Evolutionary conservation across 2,329 filamentous ascomycete genomes (phyloP).

Genomic region (Thyridium curvatum): DNA sequence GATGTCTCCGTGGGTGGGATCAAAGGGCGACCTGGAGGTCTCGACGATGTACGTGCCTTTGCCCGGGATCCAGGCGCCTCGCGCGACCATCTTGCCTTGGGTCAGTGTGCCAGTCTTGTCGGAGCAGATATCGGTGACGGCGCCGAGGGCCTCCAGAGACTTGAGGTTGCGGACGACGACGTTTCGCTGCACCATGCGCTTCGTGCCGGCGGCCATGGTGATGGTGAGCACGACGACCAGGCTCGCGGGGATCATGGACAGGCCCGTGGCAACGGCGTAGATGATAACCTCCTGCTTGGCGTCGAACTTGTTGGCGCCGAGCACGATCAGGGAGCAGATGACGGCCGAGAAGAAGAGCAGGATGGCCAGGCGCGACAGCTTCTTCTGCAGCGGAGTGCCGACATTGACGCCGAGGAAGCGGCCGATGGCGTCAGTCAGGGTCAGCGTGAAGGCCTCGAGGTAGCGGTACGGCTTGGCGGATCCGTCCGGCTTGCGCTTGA

Average conservation of each 20-base stretch:
- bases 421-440: constrained; percentile 48
- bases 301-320: constrained; percentile 50
- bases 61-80: constrained; percentile 51
- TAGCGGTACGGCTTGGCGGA: constrained; percentile 42
- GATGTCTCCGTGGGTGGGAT: constrained; percentile 26
- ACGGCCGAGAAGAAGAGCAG: constrained; percentile 58
- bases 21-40: constrained; percentile 47
- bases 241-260: constrained; percentile 57
- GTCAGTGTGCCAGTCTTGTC: constrained; percentile 62
- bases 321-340: constrained; percentile 58
- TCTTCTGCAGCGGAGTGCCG: constrained; percentile 61
- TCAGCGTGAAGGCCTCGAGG: constrained; percentile 28
- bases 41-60: constrained; percentile 47
- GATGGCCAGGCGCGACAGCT: constrained; percentile 58
- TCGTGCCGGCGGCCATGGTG: constrained; percentile 58
- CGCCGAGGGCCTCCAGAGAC: constrained; percentile 48
- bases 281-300: constrained; percentile 51
- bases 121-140: constrained; percentile 50
- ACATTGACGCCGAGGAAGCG: constrained; percentile 57
- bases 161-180: constrained; percentile 53
- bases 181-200: constrained; percentile 32
- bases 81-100: constrained; percentile 55
- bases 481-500: constrained; percentile 41
- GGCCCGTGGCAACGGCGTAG: constrained; percentile 52
- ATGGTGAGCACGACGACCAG: constrained; percentile 62